Evolutionary conservation across 2,329 filamentous ascomycete genomes (phyloP).

Genomic region (Fusarium sp.): DNA sequence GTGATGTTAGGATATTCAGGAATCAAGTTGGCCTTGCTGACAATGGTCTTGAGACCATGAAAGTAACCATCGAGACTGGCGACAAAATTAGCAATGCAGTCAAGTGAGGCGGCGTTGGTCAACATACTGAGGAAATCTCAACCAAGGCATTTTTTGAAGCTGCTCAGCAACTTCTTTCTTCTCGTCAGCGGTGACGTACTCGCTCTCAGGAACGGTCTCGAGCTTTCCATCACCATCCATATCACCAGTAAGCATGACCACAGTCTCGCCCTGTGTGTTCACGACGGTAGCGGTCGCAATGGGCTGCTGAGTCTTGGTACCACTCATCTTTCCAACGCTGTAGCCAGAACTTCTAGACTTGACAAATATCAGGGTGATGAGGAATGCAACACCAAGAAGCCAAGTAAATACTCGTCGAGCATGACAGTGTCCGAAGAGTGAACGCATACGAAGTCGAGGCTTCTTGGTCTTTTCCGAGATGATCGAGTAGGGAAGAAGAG

Average conservation of each 20-base stretch:
- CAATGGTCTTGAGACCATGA: slow-evolving; percentile 80
- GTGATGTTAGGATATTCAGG: slow-evolving; percentile 78
- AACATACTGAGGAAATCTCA: slow-evolving; percentile 58
- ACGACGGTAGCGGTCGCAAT: slow-evolving; percentile 49
- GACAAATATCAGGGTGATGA: slow-evolving; percentile 60
- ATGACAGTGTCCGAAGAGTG: slow-evolving; percentile 66
- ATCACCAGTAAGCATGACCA: slow-evolving; percentile 50
- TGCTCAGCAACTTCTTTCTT: slow-evolving; percentile 52
- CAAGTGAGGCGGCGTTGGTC: background rate
- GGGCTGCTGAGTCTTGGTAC: slow-evolving; percentile 43
- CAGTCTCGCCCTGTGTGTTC: slow-evolving; percentile 48
- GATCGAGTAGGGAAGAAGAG: slow-evolving; percentile 54
- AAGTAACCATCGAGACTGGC: slow-evolving; percentile 84
- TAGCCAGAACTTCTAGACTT: slow-evolving; percentile 51
- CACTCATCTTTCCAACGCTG: slow-evolving; percentile 47
- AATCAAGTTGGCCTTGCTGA: slow-evolving; percentile 73
- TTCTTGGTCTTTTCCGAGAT: slow-evolving; percentile 54
- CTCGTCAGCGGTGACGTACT: slow-evolving; percentile 50
- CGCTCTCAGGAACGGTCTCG: slow-evolving; percentile 44
- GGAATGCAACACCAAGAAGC: slow-evolving; percentile 59
- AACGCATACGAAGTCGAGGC: slow-evolving; percentile 58
- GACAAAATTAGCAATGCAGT: slow-evolving; percentile 29
- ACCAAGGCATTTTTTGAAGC: slow-evolving; percentile 57
- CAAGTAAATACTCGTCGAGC: slow-evolving; percentile 68
- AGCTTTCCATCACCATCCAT: slow-evolving; percentile 50